phyloP scores from a whole-genome alignment of 2,329 filamentous ascomycete genomes.

The Scleromitrula shiraiana region DNA sequence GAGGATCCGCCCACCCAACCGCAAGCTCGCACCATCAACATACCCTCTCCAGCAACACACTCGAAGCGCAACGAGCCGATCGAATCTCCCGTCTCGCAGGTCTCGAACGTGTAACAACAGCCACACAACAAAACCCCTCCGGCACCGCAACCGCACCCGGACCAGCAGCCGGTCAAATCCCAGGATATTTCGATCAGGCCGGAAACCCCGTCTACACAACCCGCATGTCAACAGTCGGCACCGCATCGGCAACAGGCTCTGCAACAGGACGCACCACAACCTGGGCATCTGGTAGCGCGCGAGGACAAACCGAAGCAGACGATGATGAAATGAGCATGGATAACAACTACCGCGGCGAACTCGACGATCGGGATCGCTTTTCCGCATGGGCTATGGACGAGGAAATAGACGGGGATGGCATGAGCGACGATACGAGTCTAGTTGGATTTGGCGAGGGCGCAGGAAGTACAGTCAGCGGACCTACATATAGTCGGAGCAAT shows the following conservation, averaged over 20 bases:
- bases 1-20: conserved; percentile 63
- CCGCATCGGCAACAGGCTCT: conserved; percentile 79
- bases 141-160: conserved; percentile 26
- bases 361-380: conserved; percentile 37
- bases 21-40: conserved; percentile 49
- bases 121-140: conserved; percentile 40
- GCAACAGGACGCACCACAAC: conserved; percentile 53
- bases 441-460: conserved; percentile 93
- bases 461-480: conserved; percentile 74
- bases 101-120: conserved; percentile 79
- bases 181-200: conserved; percentile 74
- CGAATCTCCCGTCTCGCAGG: conserved; percentile 91
- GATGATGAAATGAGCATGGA: conserved; percentile 41
- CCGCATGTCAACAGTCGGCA: conserved; percentile 85
- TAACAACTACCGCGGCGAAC: conserved; percentile 43
- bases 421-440: conserved; percentile 81
- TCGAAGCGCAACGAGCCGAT: conserved; percentile 87
- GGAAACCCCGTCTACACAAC: conserved; percentile 57
- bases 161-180: conserved; percentile 31
- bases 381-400: conserved; percentile 40
- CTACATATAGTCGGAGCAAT: conserved; percentile 52
- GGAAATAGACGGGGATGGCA: conserved; percentile 39
- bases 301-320: conserved; percentile 43
- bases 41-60: conserved; percentile 58
- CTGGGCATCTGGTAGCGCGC: conserved; percentile 56